These are phyloP conservation scores for Trametes coccinea DNA, from an alignment of 768 basidiomycete species.

Conservation along the genomic window DNA sequence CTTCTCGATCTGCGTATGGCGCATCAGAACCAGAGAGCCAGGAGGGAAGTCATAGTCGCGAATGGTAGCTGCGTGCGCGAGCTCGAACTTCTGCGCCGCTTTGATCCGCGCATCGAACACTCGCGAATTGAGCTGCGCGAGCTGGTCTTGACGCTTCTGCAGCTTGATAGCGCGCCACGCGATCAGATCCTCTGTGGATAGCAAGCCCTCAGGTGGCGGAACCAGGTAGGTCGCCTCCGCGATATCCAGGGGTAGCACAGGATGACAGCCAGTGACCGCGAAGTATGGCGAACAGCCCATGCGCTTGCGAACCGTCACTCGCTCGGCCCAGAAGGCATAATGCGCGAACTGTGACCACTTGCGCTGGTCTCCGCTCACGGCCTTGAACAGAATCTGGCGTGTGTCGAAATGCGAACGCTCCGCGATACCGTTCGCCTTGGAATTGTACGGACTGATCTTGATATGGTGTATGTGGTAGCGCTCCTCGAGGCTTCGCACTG, in stretches of 20 bases:
- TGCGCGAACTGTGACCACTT: constrained; percentile 27
- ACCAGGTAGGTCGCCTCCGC: constrained; percentile 21
- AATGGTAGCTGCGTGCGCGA: no score
- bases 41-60: no score
- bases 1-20: no score
- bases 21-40: no score
- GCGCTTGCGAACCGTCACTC: constrained; percentile 30
- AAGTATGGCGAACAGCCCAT: constrained; percentile 36
- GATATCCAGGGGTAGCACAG: constrained; percentile 26
- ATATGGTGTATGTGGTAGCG: constrained; percentile 39
- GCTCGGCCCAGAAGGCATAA: constrained; percentile 40
- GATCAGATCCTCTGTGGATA: constrained; percentile 12
- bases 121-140: no score
- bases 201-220: constrained; percentile 9
- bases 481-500: constrained; percentile 24
- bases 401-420: constrained; percentile 35
- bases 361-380: constrained; percentile 22
- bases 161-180: neutral
- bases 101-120: no score
- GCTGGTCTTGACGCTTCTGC: no score
- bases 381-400: constrained; percentile 38
- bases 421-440: constrained; percentile 40
- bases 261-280: constrained; percentile 20
- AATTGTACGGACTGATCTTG: constrained; percentile 44
- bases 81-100: no score